Evolutionary conservation across 2,329 filamentous ascomycete genomes (phyloP), one percentile per base, ranked within the genome.

Genomic region (Colletotrichum chrysophilum): DNA sequence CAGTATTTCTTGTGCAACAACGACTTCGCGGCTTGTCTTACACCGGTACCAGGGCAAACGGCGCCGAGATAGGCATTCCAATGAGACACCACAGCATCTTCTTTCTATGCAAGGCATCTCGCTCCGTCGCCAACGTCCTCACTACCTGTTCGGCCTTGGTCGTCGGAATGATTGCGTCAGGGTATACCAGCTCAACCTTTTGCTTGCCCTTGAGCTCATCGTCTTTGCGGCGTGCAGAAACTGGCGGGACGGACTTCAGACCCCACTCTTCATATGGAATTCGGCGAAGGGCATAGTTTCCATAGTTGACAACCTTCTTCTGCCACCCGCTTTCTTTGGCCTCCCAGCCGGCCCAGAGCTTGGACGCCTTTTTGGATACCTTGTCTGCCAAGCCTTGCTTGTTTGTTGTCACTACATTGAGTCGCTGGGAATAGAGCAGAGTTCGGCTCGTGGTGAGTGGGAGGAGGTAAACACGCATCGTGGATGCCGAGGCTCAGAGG

Each of bases 241-340:
- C 88, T 26, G 96, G 93, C 60, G 97, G 97, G 68, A 99, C 93
- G 43, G 95, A 98, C 87, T 98, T 98, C 79, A 99, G 89, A 1
- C 95, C 96, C 97, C 97, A 99, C 93, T 99, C 97, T 86, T 98
- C 95, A 83, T 95, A 98, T 4, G 97, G 95, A 80, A 99, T 98
- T 77, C 95, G 92, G 80, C 95, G 93, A 76, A 99, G 91, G 18
- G 95, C 92, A 65, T 92, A 88, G 86, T 99, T 98, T 71, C 97
- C 97, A 84, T 96, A 97, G 75, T 91, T 89, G 68, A 97, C 96
- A 24, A 98, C 89, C 79, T 92, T 92, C 82, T 94, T 95, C 88
- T 98, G 95, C 97, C 97, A 98, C 70, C 95, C 94, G 60, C 89
- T 89, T 21, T 96, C 93, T 79, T 93, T 94, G 83, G 94, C 92